Evolutionary conservation across 73 alveolate species (phyloP), one percentile per base, ranked within the genome.

Genomic region (Blepharisma stoltei): DNA sequence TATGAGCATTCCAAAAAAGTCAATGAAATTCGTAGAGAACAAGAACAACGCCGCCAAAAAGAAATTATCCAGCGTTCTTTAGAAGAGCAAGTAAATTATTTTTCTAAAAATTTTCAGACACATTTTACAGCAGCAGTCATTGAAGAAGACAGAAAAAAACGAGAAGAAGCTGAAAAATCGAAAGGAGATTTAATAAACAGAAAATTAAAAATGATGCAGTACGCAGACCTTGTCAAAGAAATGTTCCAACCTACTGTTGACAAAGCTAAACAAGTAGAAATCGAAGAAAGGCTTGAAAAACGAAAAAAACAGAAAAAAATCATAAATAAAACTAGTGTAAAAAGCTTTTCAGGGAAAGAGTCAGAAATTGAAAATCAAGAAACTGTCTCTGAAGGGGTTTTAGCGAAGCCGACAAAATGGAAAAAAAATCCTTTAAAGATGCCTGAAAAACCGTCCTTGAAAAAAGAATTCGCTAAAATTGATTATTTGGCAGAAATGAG

Each of bases 181-280:
- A 60, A 60, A 25, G 46, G 23, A 25, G 37, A 14, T 9, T 9
- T 14, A 8, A 60, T 60, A n/a, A 60, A 60, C 46, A 60, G 23
- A 25, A n/a, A 38, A 8, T 25, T 60, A 18, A 32, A 32, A 32
- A 32, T 32, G 41, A 32, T 32, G 41, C 73, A 60, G 2, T 60
- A 60, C 46, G 73, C 73, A 25, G 45, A 60, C 0, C 46, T 60
- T 20, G 73, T 60, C 14, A 8, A 14, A 25, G 48, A 60, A 60
- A 60, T 60, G 73, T 60, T 14, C 5, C 14, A 11, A 5, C 73
- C 73, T 9, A 60, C 73, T 60, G 46, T 60, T 20, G 73, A 60
- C 5, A n/a, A n/a, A 14, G 46, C 73, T 14, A 60, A 60, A 25
- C 14, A 60, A 60, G 23, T 60, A 2, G 73, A 60, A 60, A 14